These are phyloP conservation scores for Cladorrhinum sp. DNA, from an alignment of 2,329 filamentous ascomycete species.

Conservation along the genomic window DNA sequence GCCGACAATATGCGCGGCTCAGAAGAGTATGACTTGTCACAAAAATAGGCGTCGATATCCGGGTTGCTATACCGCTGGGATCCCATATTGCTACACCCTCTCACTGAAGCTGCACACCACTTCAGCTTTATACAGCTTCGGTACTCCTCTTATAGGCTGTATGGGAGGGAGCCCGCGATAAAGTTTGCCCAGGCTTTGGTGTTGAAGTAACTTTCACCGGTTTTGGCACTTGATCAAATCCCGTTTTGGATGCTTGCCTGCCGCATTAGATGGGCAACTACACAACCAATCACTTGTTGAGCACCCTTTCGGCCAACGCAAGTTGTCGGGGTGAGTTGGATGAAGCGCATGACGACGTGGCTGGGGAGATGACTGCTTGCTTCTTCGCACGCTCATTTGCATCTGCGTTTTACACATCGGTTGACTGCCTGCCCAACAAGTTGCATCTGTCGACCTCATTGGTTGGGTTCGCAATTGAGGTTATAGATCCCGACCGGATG, in stretches of 20 bases:
- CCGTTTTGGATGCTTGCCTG: background rate
- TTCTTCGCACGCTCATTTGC: background rate
- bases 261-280: too few relatives aligned
- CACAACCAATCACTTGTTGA: too few relatives aligned
- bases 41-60: background rate
- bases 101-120: background rate
- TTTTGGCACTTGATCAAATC: background rate
- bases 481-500: background rate
- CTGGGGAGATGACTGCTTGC: background rate
- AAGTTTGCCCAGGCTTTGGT: background rate
- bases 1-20: background rate
- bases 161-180: background rate
- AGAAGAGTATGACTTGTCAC: background rate
- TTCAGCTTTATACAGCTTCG: background rate
- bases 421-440: background rate
- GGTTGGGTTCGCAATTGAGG: background rate
- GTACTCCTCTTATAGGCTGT: background rate
- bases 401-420: background rate
- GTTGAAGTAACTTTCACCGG: background rate
- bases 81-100: background rate
- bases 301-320: background rate
- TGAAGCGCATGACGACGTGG: background rate
- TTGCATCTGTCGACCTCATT: background rate
- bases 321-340: background rate
- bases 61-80: background rate